Evolutionary conservation across 345 rosid species (phyloP).

Genomic region (Sisymbrium altissimum): DNA sequence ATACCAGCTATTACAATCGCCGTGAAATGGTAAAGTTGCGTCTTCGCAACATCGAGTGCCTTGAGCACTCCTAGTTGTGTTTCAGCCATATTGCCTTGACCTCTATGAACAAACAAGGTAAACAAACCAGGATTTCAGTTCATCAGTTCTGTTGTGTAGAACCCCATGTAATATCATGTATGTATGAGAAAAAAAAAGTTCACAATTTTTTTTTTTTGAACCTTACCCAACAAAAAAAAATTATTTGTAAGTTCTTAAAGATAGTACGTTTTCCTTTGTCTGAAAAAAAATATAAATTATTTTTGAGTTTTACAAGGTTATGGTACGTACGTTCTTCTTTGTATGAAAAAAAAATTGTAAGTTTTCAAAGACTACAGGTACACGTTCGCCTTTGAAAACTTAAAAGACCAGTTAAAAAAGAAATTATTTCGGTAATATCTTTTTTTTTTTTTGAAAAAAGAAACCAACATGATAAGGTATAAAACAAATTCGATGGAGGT

Average conservation of each 20-base stretch:
- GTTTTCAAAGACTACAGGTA: not conserved
- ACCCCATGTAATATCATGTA: too few relatives aligned
- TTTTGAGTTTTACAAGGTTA: too few relatives aligned
- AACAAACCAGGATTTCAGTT: not conserved
- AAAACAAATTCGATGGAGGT: not conserved
- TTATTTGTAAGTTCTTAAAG: not conserved
- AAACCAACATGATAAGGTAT: not conserved
- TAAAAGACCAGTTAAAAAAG: not conserved
- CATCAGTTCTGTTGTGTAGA: not conserved
- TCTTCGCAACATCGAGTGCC: constrained; percentile 44
- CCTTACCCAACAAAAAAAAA: too few relatives aligned
- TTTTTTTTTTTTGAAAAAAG: not conserved
- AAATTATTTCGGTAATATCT: not conserved
- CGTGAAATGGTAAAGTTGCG: constrained; percentile 46
- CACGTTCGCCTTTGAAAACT: not conserved
- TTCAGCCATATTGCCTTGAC: constrained; percentile 29
- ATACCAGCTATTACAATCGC: constrained; percentile 45
- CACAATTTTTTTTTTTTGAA: too few relatives aligned
- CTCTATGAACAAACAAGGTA: not conserved
- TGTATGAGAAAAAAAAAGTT: not conserved
- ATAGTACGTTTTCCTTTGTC: not conserved
- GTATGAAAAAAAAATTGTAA: not conserved
- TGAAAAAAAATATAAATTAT: not conserved
- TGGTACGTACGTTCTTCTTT: not conserved
- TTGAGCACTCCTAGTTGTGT: constrained; percentile 37